These are phyloP conservation scores for Rosa chinensis DNA, from an alignment of 306 rosid species.

Conservation along the genomic window DNA sequence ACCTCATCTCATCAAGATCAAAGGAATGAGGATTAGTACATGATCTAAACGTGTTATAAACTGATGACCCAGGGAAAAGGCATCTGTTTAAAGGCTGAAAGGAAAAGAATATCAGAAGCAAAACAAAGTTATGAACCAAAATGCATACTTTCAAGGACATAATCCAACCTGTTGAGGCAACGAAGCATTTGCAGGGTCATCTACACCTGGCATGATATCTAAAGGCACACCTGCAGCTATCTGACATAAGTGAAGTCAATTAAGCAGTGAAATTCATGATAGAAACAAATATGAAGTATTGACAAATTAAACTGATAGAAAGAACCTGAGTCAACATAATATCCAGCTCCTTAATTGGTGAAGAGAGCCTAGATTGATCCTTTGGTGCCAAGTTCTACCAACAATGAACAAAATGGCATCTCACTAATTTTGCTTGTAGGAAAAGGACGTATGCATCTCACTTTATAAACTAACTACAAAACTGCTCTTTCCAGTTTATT, in stretches of 20 bases:
- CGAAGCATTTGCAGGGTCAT: conserved; percentile 83
- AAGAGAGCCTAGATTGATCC: conserved; percentile 72
- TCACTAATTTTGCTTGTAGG: not conserved
- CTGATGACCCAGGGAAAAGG: conserved; percentile 93
- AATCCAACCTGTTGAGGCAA: conserved; percentile 88
- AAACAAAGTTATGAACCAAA: conserved; percentile 24
- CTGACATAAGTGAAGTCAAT: conserved; percentile 40
- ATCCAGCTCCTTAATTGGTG: conserved; percentile 85
- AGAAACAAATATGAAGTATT: conserved; percentile 2
- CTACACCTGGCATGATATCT: conserved; percentile 95
- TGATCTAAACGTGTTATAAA: conserved; percentile 83
- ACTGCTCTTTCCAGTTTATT: not conserved
- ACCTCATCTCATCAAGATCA: conserved; percentile 84
- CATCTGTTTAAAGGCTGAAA: conserved; percentile 83
- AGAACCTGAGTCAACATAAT: conserved; percentile 85
- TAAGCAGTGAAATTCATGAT: conserved; percentile 30
- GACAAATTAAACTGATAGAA: conserved; percentile 25
- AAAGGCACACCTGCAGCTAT: conserved; percentile 75
- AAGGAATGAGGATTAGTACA: conserved; percentile 92
- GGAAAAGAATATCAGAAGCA: conserved; percentile 38
- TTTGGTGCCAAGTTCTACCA: conserved; percentile 69
- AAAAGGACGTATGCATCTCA: not conserved
- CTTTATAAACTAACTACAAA: not conserved
- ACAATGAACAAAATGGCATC: conserved; percentile 23
- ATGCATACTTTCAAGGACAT: conserved; percentile 24